phyloP scores from a whole-genome alignment of 1,139 yeast species.

The Lodderomyces elongisporus region DNA sequence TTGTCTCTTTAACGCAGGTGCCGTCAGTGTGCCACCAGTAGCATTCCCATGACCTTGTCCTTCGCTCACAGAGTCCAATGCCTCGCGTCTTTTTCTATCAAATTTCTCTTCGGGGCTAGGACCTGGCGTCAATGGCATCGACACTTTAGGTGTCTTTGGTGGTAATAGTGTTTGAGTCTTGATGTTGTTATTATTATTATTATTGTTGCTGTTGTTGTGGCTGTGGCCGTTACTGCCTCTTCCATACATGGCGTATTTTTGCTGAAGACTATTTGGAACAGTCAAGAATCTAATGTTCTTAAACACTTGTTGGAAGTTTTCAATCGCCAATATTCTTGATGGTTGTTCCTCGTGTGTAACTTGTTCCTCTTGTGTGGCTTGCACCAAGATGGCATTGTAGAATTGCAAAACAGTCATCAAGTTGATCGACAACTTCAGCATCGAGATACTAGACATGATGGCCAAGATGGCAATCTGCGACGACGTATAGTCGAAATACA shows the following conservation, averaged over 20 bases:
- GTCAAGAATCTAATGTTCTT: conserved; percentile 6
- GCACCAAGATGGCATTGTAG: conserved; percentile 19
- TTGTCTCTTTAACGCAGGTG: too few species aligned
- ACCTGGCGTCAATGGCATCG: conserved; percentile 4
- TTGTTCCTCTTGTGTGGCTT: too few species aligned
- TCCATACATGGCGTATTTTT: conserved; percentile 1
- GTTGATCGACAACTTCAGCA: conserved; percentile 26
- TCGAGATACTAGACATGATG: conserved; percentile 25
- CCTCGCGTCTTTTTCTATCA: conserved; percentile 3
- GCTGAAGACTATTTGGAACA: conserved; percentile 4
- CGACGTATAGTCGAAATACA: conserved; percentile 51
- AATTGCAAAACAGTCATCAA: conserved; percentile 19
- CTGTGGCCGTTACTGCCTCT: background rate
- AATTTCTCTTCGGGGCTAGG: conserved; percentile 4
- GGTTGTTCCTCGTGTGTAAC: too few species aligned
- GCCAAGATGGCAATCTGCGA: conserved; percentile 57
- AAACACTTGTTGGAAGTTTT: conserved; percentile 9
- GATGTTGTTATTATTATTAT: too few species aligned
- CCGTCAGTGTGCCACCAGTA: too few species aligned
- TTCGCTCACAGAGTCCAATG: too few species aligned
- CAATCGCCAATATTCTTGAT: conserved; percentile 7
- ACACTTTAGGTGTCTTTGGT: conserved; percentile 4
- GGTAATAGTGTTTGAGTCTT: background rate
- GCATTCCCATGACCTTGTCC: too few species aligned
- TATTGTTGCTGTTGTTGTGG: background rate